Percentiles rank a stretch among this genome's conserved stretches.
Conservation (phyloP, 2,329 filamentous ascomycete genomes). For the Fusarium foetens region DNA sequence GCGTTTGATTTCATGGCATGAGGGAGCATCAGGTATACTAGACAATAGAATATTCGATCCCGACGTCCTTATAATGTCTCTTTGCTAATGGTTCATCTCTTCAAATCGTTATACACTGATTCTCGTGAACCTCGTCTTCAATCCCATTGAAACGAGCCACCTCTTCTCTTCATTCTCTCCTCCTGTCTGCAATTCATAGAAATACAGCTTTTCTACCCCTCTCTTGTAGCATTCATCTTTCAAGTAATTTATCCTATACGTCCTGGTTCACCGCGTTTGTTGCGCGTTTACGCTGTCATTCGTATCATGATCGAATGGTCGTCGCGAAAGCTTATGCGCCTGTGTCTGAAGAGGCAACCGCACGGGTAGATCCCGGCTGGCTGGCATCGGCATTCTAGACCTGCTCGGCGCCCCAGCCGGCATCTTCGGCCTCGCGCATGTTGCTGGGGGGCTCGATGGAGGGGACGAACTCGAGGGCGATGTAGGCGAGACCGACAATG, state of each 20-base stretch:
- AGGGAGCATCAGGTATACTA: constrained; percentile 18
- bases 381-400: constrained; percentile 60
- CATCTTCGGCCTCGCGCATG: constrained; percentile 78
- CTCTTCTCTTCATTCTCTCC: background rate
- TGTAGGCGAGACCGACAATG: constrained; percentile 81
- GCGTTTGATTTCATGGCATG: constrained; percentile 21
- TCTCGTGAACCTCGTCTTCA: constrained; percentile 23
- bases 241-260: constrained; percentile 1
- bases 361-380: background rate
- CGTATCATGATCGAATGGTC: constrained; percentile 2
- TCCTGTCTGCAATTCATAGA: constrained; percentile 21
- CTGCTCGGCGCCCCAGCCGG: constrained; percentile 81
- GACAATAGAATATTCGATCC: constrained; percentile 17
- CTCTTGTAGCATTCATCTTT: constrained; percentile 19
- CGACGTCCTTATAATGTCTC: background rate
- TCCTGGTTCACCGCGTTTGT: constrained; percentile 27
- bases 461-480: constrained; percentile 78
- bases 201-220: constrained; percentile 11
- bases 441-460: constrained; percentile 83
- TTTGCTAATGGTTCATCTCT: constrained; percentile 22
- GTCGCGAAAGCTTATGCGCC: constrained; percentile 18
- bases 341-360: constrained; percentile 5
- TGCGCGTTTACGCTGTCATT: constrained; percentile 17
- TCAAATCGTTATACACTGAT: constrained; percentile 14
- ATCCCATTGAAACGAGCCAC: constrained; percentile 10